Evolutionary conservation across 2,329 filamentous ascomycete genomes (phyloP), one percentile per base, ranked within the genome.

Genomic region (Cryphonectria parasitica): DNA sequence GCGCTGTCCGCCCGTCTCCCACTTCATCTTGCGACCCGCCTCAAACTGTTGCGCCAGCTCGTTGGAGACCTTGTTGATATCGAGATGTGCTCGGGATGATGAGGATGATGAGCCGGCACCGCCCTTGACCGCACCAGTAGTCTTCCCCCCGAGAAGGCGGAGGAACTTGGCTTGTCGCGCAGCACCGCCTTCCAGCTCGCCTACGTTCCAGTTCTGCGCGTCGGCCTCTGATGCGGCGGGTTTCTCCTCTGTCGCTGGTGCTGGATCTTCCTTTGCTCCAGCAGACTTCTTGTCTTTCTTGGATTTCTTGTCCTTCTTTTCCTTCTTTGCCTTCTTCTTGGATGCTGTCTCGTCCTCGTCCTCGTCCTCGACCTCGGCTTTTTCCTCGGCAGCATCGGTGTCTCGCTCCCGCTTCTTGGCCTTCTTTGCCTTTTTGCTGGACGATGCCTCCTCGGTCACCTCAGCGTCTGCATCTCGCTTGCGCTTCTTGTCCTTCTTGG

Each of bases 21-120:
- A 81, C 80, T 89, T 89, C 80, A 85, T 84, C 75, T 82, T 83
- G 78, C 89, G 87, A 39, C 88, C 87, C 13, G 80, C 79, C 72
- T 88, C 83, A 72, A 87, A 90, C 75, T 90, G 88, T 71, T 82
- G 82, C 77, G 88, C 86, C 31, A 90, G 83, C 61, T 88, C 86
- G 39, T 82, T 81, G 73, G 87, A 83, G 41, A 85, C 82, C 73
- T 82, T 80, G 69, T 71, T 74, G 56, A 79, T 76, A 75, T 80
- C 52, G 77, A 81, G 73, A 75, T 75, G 79, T 75, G 75, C 72
- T 74, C 74, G 79, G 67, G 73, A 36, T 28, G 67, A 64, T 1
- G 73, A 34, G 25, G 67, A 64, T 3, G 62, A 52, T 17, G 49
- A 49, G 0, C 45, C 45, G 45, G 45, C 22, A 52, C 43, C 25